Evolutionary conservation across 768 basidiomycete genomes (phyloP).

Genomic region (Dioszegia hungarica): DNA sequence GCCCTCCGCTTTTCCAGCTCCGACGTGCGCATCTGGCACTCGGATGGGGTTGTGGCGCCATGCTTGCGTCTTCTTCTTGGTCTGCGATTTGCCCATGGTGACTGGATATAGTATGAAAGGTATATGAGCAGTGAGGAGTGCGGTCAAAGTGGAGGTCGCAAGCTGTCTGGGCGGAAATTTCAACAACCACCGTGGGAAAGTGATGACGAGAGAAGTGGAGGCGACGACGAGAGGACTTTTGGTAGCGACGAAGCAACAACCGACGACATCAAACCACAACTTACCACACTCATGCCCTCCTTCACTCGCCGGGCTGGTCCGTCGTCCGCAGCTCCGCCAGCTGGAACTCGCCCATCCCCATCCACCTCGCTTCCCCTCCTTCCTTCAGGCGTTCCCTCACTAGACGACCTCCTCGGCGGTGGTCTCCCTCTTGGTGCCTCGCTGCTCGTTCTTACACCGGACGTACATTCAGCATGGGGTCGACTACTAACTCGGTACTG

Average conservation of each 20-base stretch:
- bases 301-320: slow-evolving; percentile 40
- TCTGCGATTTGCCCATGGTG: slow-evolving; percentile 85
- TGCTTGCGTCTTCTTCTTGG: slow-evolving; percentile 62
- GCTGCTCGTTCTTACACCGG: slow-evolving; percentile 71
- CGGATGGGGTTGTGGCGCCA: slow-evolving; percentile 90
- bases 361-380: slow-evolving; percentile 47
- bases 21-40: slow-evolving; percentile 86
- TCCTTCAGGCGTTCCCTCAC: slow-evolving; percentile 83
- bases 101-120: not conserved
- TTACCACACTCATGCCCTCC: slow-evolving; percentile 38
- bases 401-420: slow-evolving; percentile 92
- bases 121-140: not conserved
- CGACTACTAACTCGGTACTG: slow-evolving; percentile 83
- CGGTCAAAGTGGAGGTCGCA: not conserved
- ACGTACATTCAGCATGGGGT: slow-evolving; percentile 77
- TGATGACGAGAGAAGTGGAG: not conserved
- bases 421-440: slow-evolving; percentile 71
- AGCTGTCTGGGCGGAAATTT: not conserved
- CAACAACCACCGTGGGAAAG: not conserved
- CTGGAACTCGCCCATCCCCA: slow-evolving; percentile 46
- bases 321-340: slow-evolving; percentile 7
- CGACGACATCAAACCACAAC: not conserved
- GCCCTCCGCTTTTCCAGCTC: slow-evolving; percentile 66
- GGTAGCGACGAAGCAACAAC: not conserved
- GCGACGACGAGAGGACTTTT: not conserved